These are phyloP conservation scores for Neurospora tetrasperma DNA, from an alignment of 495 filamentous ascomycete species.

Conservation along the genomic window DNA sequence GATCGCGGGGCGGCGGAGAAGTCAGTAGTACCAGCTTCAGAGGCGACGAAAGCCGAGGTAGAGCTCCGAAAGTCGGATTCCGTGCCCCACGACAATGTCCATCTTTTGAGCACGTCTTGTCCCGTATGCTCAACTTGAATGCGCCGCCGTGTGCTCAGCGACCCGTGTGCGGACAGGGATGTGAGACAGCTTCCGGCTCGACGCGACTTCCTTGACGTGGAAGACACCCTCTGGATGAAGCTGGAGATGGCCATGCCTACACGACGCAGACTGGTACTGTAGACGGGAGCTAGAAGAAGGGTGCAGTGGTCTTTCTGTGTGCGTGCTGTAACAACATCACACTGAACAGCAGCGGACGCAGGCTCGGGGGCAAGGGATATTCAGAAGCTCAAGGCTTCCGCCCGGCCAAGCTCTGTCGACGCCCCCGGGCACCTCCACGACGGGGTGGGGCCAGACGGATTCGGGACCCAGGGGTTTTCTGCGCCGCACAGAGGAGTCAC, in stretches of 20 bases:
- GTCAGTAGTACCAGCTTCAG: not conserved
- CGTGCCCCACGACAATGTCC: not conserved
- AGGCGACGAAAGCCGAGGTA: not conserved
- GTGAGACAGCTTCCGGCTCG: not conserved
- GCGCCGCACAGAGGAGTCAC: not conserved
- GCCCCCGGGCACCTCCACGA: not conserved
- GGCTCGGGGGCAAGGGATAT: not conserved
- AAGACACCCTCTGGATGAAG: not conserved
- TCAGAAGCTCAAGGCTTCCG: not conserved
- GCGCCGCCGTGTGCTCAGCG: not conserved
- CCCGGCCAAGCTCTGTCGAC: not conserved
- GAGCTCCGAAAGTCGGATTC: not conserved
- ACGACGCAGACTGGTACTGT: not conserved
- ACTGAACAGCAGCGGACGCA: not conserved
- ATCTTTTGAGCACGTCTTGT: too few relatives aligned
- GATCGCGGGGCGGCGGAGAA: slow-evolving; percentile 5
- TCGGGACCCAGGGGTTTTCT: not conserved
- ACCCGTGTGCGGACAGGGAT: not conserved
- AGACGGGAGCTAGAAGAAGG: not conserved
- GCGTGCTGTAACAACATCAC: not conserved
- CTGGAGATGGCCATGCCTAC: not conserved
- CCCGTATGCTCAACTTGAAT: too few relatives aligned
- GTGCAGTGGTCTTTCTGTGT: not conserved
- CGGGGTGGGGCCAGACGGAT: not conserved
- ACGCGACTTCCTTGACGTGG: not conserved